phyloP scores from a whole-genome alignment of 768 basidiomycete genomes.

The Agaricus sinodeliciosus region DNA sequence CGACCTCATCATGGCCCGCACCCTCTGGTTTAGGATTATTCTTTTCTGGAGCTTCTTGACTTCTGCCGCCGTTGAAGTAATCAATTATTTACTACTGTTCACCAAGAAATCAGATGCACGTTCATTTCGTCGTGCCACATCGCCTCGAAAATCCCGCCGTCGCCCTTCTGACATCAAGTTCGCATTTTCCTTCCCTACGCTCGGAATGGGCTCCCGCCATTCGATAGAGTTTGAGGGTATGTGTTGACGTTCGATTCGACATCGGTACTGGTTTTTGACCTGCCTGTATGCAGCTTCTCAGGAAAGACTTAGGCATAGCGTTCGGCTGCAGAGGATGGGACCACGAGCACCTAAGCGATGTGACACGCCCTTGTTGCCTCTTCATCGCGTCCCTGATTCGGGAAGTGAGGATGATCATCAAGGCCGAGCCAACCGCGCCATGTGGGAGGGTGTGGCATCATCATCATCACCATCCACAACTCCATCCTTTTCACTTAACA shows the following conservation, averaged over 20 bases:
- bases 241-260: not conserved
- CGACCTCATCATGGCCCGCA: not conserved
- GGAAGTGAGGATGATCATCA: not conserved
- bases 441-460: not conserved
- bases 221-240: not conserved
- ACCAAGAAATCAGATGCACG: too few species aligned
- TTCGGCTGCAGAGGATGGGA: not conserved
- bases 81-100: not conserved
- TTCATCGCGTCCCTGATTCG: not conserved
- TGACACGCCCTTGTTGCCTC: constrained; percentile 3
- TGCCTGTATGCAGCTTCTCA: not conserved
- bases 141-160: not conserved
- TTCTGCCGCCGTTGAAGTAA: not conserved
- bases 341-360: constrained; percentile 1
- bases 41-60: not conserved
- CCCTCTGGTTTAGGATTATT: not conserved
- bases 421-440: not conserved
- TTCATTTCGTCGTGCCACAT: not conserved
- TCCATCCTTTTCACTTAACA: constrained; percentile 2
- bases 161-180: not conserved
- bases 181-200: not conserved
- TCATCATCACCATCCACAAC: not conserved
- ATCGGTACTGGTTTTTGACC: not conserved
- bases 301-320: not conserved
- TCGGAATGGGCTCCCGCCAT: not conserved